Percentiles rank a stretch among this genome's conserved stretches.
Conservation (phyloP, 2,329 filamentous ascomycete genomes). For the Ophiostoma pallidulum region DNA sequence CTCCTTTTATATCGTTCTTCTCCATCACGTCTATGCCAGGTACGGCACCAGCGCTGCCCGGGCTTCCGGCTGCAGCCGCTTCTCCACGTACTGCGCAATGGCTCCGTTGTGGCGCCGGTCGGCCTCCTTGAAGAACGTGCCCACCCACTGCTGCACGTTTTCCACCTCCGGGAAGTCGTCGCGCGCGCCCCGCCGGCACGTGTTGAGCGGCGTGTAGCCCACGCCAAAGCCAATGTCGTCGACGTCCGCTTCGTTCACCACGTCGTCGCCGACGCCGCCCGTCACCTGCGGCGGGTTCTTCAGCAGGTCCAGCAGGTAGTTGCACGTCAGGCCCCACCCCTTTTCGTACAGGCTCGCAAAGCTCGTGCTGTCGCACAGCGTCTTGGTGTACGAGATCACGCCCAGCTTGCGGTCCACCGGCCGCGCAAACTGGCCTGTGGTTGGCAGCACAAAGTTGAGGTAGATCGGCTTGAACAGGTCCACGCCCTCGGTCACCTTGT, state of each 20-base stretch:
- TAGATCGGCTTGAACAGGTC: conserved; percentile 68
- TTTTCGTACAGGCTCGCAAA: conserved; percentile 78
- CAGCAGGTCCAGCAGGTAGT: conserved; percentile 78
- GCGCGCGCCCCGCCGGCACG: conserved; percentile 62
- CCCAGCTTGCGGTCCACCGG: conserved; percentile 89
- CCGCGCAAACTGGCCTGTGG: conserved; percentile 78
- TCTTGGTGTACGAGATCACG: conserved; percentile 88
- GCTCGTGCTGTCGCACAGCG: conserved; percentile 72
- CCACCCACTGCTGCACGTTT: conserved; percentile 77
- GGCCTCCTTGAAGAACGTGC: conserved; percentile 65
- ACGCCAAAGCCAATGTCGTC: conserved; percentile 94
- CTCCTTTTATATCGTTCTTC: too few species aligned
- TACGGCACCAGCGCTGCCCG: conserved; percentile 44
- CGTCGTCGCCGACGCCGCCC: conserved; percentile 57
- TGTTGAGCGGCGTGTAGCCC: conserved; percentile 88
- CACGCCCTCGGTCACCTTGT: conserved; percentile 67
- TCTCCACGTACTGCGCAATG: conserved; percentile 60
- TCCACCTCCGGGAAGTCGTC: conserved; percentile 83
- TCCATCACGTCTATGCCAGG: too few species aligned
- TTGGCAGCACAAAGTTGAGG: conserved; percentile 73
- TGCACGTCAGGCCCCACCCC: conserved; percentile 85
- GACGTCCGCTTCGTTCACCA: conserved; percentile 79
- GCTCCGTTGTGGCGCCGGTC: conserved; percentile 64
- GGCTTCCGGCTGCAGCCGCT: conserved; percentile 57
- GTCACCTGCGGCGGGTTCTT: conserved; percentile 72